phyloP scores from a whole-genome alignment of 1,284 basidiomycete species.

The Athelia sp. region DNA sequence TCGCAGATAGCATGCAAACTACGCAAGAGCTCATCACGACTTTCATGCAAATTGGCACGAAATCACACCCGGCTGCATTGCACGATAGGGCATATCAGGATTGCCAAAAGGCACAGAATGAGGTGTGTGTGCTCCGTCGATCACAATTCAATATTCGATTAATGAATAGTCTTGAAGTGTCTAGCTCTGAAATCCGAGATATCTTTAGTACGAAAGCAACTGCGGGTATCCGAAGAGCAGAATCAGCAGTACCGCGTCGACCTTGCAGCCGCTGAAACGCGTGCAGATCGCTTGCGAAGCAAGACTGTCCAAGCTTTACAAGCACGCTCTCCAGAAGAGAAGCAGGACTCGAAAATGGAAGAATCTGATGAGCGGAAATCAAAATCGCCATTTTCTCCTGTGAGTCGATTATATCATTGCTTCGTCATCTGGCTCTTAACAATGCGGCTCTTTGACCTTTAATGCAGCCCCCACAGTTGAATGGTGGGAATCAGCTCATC shows the following conservation, averaged over 20 bases:
- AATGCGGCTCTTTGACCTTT: conserved; percentile 37
- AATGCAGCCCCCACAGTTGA: conserved; percentile 32
- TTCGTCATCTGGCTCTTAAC: conserved; percentile 41
- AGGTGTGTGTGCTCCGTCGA: conserved; percentile 39
- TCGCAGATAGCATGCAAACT: conserved; percentile 52
- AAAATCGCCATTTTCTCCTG: conserved; percentile 57
- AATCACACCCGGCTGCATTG: conserved; percentile 23
- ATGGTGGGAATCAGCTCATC: conserved; percentile 10
- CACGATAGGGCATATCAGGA: conserved; percentile 36
- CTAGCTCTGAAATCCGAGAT: conserved; percentile 57
- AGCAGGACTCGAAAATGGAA: conserved; percentile 30
- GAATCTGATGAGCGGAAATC: conserved; percentile 43
- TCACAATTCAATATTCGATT: conserved; percentile 6
- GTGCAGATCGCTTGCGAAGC: conserved; percentile 70
- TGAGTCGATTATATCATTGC: conserved; percentile 67
- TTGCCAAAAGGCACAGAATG: conserved; percentile 52
- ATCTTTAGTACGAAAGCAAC: conserved; percentile 48
- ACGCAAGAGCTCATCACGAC: conserved; percentile 57
- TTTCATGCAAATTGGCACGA: conserved; percentile 45
- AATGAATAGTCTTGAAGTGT: conserved; percentile 36
- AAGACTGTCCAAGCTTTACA: conserved; percentile 47
- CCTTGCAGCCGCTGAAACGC: conserved; percentile 61
- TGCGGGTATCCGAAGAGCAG: conserved; percentile 51
- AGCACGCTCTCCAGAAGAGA: conserved; percentile 21
- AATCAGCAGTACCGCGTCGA: conserved; percentile 53